Evolutionary conservation across 2,329 filamentous ascomycete species (phyloP).

Genomic region (Septoria linicola): DNA sequence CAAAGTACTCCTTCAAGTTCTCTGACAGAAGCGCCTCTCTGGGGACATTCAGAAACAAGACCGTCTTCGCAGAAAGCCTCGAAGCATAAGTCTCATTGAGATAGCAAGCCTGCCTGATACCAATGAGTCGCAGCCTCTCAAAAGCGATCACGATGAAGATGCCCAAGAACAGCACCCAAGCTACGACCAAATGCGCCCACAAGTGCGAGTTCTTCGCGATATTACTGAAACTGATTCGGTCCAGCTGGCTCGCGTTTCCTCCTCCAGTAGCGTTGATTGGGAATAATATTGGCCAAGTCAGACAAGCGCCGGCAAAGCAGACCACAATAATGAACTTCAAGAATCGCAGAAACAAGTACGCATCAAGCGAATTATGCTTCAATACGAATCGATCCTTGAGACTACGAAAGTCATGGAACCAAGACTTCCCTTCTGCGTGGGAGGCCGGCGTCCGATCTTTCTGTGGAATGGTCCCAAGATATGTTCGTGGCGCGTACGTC

Average conservation of each 20-base stretch:
- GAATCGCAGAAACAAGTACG: conserved; percentile 50
- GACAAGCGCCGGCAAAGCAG: conserved; percentile 43
- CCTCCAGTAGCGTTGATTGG: conserved; percentile 48
- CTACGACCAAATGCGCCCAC: conserved; percentile 47
- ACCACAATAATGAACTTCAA: conserved; percentile 47
- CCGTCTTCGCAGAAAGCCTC: conserved; percentile 48
- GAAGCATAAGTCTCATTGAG: conserved; percentile 46
- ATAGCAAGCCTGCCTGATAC: conserved; percentile 50
- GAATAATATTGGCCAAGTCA: conserved; percentile 50
- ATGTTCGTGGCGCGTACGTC: conserved; percentile 37
- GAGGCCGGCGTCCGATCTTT: conserved; percentile 36
- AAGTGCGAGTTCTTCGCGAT: conserved; percentile 43
- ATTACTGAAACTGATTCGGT: conserved; percentile 41
- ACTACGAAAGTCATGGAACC: conserved; percentile 50
- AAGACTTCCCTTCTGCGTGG: conserved; percentile 36
- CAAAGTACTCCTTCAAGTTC: conserved; percentile 37
- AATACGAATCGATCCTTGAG: conserved; percentile 49
- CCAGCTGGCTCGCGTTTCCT: conserved; percentile 35
- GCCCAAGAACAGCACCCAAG: conserved; percentile 43
- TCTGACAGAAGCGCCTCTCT: conserved; percentile 32
- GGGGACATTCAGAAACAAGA: conserved; percentile 50
- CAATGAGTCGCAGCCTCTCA: conserved; percentile 50
- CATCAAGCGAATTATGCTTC: conserved; percentile 51
- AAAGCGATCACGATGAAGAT: conserved; percentile 46
- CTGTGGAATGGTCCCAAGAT: conserved; percentile 35